Base-by-base conservation (phyloP, 208 protist genomes). In the Porcisia deanei region DNA sequence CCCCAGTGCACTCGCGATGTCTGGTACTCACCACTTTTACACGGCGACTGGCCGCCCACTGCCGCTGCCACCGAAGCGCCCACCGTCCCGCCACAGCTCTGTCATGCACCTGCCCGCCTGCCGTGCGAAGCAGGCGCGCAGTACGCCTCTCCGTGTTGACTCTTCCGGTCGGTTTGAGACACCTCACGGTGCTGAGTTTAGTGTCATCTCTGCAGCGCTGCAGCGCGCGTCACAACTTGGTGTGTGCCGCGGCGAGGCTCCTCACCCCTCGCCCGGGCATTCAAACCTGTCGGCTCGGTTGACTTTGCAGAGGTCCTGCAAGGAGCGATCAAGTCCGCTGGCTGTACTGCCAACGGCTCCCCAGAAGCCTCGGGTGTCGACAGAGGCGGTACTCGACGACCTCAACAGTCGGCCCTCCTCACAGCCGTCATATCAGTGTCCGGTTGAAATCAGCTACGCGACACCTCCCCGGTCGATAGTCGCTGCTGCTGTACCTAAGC, bases 81-180 rank as follows among this genome's bases (percentile, higher is more conserved):
- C 88, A 7, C 90, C 92, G 12, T 79, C 66, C 6, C 90, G 90
- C 52, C 73, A 64, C 65, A 88, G 88, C 45, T 82, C 73, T 47
- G 66, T 92, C 14, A 77, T 87, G 52, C 87, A 87, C 39, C 84
- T 91, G 22, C 89, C 89, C 37, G 92, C 88, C n/a, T 55, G 73
- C 39, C 85, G 88, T 18, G 88, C 83, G 52, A 81, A 85, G 47
- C 77, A 84, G 22, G 53, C 70, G n/a, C 63, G 60, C 45, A 63
- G 71, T 68, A 60, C 37, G n/a, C 53, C 65, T 60, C 52, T 66
- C 55, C 64, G 22, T 65, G 71, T 25, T 8, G 75, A 68, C 57
- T 75, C 65, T 0, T 65, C 57, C 14, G 68, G 69, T 57, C 75
- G 69, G 39, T 41, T 65, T 39, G 47, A 73, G 71, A 52, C 53